Evolutionary conservation across 1,284 basidiomycete genomes (phyloP), one percentile per base, ranked within the genome.

Genomic region (Mycena sp.): DNA sequence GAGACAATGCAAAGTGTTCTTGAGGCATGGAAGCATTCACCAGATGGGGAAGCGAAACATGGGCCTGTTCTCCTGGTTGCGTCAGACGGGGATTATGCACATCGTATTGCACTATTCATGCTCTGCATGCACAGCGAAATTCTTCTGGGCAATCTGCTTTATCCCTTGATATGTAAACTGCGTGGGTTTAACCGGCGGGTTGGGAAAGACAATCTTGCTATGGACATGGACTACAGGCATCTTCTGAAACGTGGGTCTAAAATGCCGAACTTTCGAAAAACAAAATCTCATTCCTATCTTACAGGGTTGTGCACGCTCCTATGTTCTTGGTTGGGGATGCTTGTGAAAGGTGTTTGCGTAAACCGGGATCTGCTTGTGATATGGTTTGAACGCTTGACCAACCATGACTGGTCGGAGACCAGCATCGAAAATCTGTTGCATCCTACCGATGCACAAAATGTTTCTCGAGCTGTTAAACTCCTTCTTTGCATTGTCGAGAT

Each of bases 1-100:
- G 11, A 17, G 10, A 49, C 38, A 3, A 63, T 58, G 21, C n/a
- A 21, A 1, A 48, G 5, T 11, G 35, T 40, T 2, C 10, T 54
- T 16, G 61, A 63, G 38, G 54, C 55, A 1, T 63, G 61, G 61
- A 37, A 48, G 11, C 61, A 28, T n/a, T 61, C 60, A 9, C 45
- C 28, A 11, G 35, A 63, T 19, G 53, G 61, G 6, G 61, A 41
- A 19, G 19, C 2, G 1, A 52, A 46, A 11, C 29, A 58, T 23
- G 56, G 61, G 1, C 61, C 61, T 0, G 21, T 63, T 4, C 25
- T 49, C 5, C 4, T 14, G 0, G 40, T 58, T 35, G 25, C 55
- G 3, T 58, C 56, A 1, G 61, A 63, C 30, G 61, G 61, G 26
- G 49, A 41, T 45, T 16, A 3, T 10, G n/a, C 10, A 4, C 50